Base-by-base conservation (phyloP, 2,329 filamentous ascomycete species). In the Pseudogymnoascus sp. region DNA sequence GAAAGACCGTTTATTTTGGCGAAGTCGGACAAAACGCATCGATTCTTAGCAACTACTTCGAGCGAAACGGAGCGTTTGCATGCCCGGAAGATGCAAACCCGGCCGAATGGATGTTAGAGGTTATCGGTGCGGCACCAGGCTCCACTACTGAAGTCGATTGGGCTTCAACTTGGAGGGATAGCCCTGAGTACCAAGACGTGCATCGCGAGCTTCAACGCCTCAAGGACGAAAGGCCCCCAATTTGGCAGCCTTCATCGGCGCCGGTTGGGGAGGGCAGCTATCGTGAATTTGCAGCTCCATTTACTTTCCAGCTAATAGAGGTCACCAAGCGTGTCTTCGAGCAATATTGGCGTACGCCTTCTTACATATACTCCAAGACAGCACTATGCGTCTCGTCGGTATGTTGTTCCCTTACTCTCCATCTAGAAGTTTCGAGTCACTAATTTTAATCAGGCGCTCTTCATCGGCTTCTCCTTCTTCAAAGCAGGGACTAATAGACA, bases 101-200 rank as follows among this genome's bases (percentile, higher is more conserved):
- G 0, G 82, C 82, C 0, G 82, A 74, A 38, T 58, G 64, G 39
- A 68, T 69, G 66, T 65, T 69, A 33, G 67, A 69, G 28, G 74
- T 76, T 25, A 43, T 43, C 6, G 20, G 6, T 74, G 75, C 18
- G 81, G 80, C 0, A 81, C 81, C 0, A 66, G 71, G 20, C 68
- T 80, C 1, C 78, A 76, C 0, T 75, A 73, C 60, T 73, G 67
- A 67, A 77, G 66, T 50, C 20, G 80, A 90, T 70, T 91, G 88
- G 88, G 86, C 85, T 68, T 77, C 88, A 38, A 81, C 89, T 64
- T 91, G 88, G 88, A 75, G 80, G 18, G 78, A 78, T n/a, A 90
- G 84, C 0, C 76, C 82, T 1, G 80, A 89, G 67, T 80, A 84
- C 64, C 74, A 77, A 0, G 72, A 76, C 3, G 74, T 88, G 36